Conservation (phyloP, 768 basidiomycete genomes). For the Rhodotorula diobovata region DNA sequence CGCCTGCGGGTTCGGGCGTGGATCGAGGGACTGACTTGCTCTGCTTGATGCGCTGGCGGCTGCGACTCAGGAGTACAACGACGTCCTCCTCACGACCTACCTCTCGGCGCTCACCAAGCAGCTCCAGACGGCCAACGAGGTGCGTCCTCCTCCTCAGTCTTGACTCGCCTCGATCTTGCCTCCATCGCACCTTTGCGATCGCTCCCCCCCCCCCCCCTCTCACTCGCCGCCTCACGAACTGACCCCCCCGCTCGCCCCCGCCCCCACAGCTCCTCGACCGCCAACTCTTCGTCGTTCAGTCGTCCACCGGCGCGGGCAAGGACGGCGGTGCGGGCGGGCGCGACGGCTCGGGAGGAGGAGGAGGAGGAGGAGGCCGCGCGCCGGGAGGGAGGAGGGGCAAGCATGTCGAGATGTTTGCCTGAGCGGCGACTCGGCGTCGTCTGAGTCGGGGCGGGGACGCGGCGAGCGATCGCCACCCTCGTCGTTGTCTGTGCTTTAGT, state of each 20-base stretch:
- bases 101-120: slow-evolving; percentile 84
- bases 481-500: too few species aligned
- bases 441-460: too few species aligned
- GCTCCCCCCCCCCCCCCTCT: not conserved
- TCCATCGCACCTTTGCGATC: too few species aligned
- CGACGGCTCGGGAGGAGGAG: not conserved
- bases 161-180: too few species aligned
- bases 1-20: slow-evolving; percentile 1
- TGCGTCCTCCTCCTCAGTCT: slow-evolving; percentile 49
- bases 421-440: not conserved
- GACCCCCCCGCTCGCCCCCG: too few species aligned
- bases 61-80: slow-evolving; percentile 66
- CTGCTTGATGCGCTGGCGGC: slow-evolving; percentile 48
- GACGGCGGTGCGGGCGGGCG: slow-evolving; percentile 5
- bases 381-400: not conserved
- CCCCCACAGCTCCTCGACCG: slow-evolving; percentile 31
- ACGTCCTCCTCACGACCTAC: slow-evolving; percentile 87
- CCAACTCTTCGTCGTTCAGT: slow-evolving; percentile 24
- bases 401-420: not conserved
- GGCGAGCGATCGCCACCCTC: too few species aligned
- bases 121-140: slow-evolving; percentile 79
- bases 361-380: not conserved
- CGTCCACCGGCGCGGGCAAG: not conserved
- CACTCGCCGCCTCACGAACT: not conserved
- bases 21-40: not conserved